A percentile compares a stretch with the other conserved stretches of the same genome.
phyloP scores from a whole-genome alignment of 495 filamentous ascomycete species.

The Penicillium cataractarum region DNA sequence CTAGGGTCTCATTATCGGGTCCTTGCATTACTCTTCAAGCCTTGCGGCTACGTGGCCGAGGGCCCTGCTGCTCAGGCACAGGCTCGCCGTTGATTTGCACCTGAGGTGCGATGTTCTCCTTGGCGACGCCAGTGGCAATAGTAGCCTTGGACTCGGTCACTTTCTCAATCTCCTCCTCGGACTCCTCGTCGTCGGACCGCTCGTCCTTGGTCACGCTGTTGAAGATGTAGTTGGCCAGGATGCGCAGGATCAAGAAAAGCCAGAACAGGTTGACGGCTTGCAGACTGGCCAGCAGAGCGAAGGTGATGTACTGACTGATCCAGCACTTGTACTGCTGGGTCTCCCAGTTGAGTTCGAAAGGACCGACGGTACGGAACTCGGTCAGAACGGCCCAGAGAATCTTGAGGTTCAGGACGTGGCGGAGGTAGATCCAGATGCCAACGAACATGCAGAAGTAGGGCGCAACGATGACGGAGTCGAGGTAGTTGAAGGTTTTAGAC shows the following conservation, averaged over 20 bases:
- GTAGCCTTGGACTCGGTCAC: conserved; percentile 30
- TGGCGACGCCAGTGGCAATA: conserved; percentile 36
- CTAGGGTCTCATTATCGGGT: not conserved
- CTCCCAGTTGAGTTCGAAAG: conserved; percentile 85
- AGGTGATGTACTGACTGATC: conserved; percentile 74
- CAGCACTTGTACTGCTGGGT: conserved; percentile 81
- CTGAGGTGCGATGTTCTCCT: conserved; percentile 43
- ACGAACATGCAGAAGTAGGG: conserved; percentile 90
- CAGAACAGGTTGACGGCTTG: conserved; percentile 87
- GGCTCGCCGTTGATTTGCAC: conserved; percentile 46
- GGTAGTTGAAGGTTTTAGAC: conserved; percentile 92
- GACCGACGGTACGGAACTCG: conserved; percentile 86
- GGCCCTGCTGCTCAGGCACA: conserved; percentile 30
- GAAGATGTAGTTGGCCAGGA: conserved; percentile 63
- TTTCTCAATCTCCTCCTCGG: conserved; percentile 46
- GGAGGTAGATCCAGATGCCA: conserved; percentile 84
- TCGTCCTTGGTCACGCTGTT: conserved; percentile 55
- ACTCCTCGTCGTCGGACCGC: conserved; percentile 64
- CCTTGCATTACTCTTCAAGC: conserved; percentile 11
- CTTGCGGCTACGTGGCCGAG: conserved; percentile 32
- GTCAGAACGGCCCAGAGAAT: conserved; percentile 86
- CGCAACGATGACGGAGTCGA: conserved; percentile 73
- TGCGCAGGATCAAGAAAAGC: conserved; percentile 79
- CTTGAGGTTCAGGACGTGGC: conserved; percentile 87
- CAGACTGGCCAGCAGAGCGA: conserved; percentile 67